Evolutionary conservation across 495 filamentous ascomycete species (phyloP).

Genomic region (Collariella sp.): DNA sequence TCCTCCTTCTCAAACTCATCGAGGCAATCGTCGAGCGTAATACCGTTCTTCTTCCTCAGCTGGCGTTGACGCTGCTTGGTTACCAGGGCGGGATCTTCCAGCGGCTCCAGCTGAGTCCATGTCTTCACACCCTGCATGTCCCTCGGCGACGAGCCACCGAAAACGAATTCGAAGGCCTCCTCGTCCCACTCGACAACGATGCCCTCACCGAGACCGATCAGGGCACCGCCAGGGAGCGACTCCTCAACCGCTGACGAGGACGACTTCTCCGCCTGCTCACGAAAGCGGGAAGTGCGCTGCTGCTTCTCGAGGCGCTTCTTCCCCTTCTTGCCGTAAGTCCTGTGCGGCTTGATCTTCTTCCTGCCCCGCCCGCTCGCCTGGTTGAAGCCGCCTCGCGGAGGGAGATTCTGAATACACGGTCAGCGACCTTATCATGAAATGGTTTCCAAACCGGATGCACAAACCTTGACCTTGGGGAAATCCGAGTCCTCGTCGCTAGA

Average conservation of each 20-base stretch:
- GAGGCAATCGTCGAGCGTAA: constrained; percentile 83
- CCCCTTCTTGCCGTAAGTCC: constrained; percentile 33
- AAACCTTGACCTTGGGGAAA: constrained; percentile 25
- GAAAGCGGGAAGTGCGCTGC: constrained; percentile 19
- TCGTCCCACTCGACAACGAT: constrained; percentile 77
- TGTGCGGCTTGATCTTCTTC: constrained; percentile 31
- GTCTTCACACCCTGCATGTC: constrained; percentile 37
- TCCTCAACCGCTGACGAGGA: constrained; percentile 28
- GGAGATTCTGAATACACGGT: background rate
- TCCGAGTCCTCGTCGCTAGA: constrained; percentile 41
- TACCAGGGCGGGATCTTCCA: constrained; percentile 60
- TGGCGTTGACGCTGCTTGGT: constrained; percentile 50
- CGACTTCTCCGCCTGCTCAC: constrained; percentile 21
- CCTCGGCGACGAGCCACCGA: constrained; percentile 43
- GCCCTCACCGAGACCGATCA: constrained; percentile 69
- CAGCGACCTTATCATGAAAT: background rate
- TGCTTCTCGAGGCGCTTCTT: constrained; percentile 31
- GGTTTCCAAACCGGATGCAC: background rate
- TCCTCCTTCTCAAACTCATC: constrained; percentile 91
- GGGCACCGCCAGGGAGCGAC: constrained; percentile 34
- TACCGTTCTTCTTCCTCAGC: constrained; percentile 58
- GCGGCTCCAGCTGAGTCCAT: constrained; percentile 39
- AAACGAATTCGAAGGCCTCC: constrained; percentile 58
- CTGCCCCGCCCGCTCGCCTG: constrained; percentile 20
- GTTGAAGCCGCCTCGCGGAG: background rate